These are phyloP conservation scores for Eucalyptus globulus DNA, from an alignment of 345 rosid species.

Conservation along the genomic window DNA sequence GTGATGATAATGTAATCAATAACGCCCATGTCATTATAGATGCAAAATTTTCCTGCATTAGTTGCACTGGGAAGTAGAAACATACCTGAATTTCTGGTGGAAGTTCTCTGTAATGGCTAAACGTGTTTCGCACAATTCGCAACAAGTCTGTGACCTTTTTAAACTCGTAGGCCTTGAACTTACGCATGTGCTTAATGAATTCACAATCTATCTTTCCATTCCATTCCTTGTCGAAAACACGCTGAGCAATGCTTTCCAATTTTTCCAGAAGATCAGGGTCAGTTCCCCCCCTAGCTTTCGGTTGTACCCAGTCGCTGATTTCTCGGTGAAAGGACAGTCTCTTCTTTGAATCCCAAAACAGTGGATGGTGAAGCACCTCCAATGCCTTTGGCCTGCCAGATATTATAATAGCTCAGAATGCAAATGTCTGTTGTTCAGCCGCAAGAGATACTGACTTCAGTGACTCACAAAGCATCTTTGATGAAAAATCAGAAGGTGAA, in stretches of 20 bases:
- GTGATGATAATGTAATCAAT: background rate
- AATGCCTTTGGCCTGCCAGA: slow-evolving; percentile 54
- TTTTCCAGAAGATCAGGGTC: slow-evolving; percentile 44
- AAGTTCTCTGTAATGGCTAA: slow-evolving; percentile 85
- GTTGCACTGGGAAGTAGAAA: background rate
- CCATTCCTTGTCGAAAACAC: slow-evolving; percentile 78
- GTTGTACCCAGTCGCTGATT: slow-evolving; percentile 74
- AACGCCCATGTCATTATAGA: background rate
- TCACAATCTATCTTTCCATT: slow-evolving; percentile 62
- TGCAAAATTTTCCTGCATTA: background rate
- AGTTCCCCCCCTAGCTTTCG: slow-evolving; percentile 46
- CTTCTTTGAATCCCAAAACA: slow-evolving; percentile 82
- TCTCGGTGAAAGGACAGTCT: slow-evolving; percentile 82
- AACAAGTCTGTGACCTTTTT: slow-evolving; percentile 72
- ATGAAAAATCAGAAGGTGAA: background rate
- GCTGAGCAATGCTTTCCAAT: slow-evolving; percentile 52
- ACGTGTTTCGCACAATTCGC: slow-evolving; percentile 76
- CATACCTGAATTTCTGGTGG: slow-evolving; percentile 64
- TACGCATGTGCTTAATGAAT: slow-evolving; percentile 61
- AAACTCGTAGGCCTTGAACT: slow-evolving; percentile 67
- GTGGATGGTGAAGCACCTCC: slow-evolving; percentile 73
- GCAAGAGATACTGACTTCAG: background rate
- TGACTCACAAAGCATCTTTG: background rate
- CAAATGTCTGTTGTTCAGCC: background rate
- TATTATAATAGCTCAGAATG: background rate